Evolutionary conservation across 2,329 filamentous ascomycete genomes (phyloP).

Genomic region (Byssothecium circinans): DNA sequence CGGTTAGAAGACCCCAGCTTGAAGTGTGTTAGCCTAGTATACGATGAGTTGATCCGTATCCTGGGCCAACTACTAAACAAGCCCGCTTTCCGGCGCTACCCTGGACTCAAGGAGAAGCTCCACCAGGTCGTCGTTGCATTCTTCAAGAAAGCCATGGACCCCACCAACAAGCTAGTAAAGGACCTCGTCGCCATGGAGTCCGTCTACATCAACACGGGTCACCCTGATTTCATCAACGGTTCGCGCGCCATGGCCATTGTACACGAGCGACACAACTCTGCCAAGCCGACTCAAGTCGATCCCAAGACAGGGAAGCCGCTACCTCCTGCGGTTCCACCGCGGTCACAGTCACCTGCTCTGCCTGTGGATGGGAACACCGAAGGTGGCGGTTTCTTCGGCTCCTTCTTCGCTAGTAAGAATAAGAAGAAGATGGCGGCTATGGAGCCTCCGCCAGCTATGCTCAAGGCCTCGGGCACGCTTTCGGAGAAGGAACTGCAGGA

Average conservation of each 20-base stretch:
- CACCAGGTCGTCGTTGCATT: constrained; percentile 89
- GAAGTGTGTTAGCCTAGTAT: constrained; percentile 96
- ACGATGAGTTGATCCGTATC: constrained; percentile 96
- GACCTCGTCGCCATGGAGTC: constrained; percentile 95
- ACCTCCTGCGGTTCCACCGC: constrained; percentile 65
- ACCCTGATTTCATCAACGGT: constrained; percentile 96
- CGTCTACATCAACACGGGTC: constrained; percentile 97
- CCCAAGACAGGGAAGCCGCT: constrained; percentile 98
- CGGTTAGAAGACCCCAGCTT: constrained; percentile 92
- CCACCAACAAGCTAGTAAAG: constrained; percentile 92
- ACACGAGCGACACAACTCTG: constrained; percentile 81
- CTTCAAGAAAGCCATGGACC: constrained; percentile 98
- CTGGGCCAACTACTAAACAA: constrained; percentile 87
- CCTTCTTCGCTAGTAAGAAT: constrained; percentile 98
- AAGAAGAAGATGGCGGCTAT: constrained; percentile 99
- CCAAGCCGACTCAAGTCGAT: constrained; percentile 91
- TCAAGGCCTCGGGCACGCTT: constrained; percentile 91
- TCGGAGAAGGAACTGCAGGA: constrained; percentile 94
- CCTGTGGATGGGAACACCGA: constrained; percentile 55
- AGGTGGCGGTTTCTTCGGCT: constrained; percentile 84
- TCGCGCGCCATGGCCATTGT: constrained; percentile 98
- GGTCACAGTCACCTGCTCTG: constrained; percentile 75
- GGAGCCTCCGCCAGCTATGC: constrained; percentile 87
- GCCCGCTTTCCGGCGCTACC: constrained; percentile 88
- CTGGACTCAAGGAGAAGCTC: constrained; percentile 94